Base-by-base conservation (phyloP, 2,329 filamentous ascomycete genomes). In the Biscogniauxia marginata region DNA sequence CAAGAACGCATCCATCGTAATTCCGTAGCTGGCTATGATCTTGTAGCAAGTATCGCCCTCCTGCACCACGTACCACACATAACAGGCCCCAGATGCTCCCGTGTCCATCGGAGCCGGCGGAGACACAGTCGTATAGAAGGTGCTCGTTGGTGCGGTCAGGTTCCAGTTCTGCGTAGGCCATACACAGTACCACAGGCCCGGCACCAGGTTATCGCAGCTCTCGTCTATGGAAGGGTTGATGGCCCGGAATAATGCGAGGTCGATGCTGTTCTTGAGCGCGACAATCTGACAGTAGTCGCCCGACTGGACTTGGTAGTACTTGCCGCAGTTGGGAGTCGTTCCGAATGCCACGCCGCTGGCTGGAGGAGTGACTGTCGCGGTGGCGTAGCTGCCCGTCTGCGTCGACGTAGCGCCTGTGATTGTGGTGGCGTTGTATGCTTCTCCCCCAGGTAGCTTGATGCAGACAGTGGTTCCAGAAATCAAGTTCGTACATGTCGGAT, bases 191-290 rank as follows among this genome's bases (percentile, higher is more conserved):
- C 30, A 22, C 49, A 46, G 30, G 3, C 39, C 7, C 5, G 54
- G 46, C n/a, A 50, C 49, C 46, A 56, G n/a, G 24, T 56, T 55
- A 3, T 39, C 49, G n/a, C 53, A 55, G 53, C 49, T 55, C 2
- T 16, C 23, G 45, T 55, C 30, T 4, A 55, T 24, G 9, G 3
- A 11, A 3, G 49, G 49, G 21, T 55, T 55, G 3, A 55, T 44
- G 13, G 49, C n/a, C 3, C 23, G 49, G 25, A 55, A 55, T 18
- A 48, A 44, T 3, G 13, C 45, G 1, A 55, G 53, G 7, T 7
- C 18, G 20, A 55, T 43, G 49, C 21, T 16, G 20, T 16, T 48
- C 7, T 18, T n/a, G 2, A 55, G 2, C 4, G 9, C 2, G 3
- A 55, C 2, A 3, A 55, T n/a, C 16, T 55, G 47, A 25, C 53